Evolutionary conservation across 2,329 filamentous ascomycete genomes (phyloP).

Genomic region (Xylariaceae sp.): DNA sequence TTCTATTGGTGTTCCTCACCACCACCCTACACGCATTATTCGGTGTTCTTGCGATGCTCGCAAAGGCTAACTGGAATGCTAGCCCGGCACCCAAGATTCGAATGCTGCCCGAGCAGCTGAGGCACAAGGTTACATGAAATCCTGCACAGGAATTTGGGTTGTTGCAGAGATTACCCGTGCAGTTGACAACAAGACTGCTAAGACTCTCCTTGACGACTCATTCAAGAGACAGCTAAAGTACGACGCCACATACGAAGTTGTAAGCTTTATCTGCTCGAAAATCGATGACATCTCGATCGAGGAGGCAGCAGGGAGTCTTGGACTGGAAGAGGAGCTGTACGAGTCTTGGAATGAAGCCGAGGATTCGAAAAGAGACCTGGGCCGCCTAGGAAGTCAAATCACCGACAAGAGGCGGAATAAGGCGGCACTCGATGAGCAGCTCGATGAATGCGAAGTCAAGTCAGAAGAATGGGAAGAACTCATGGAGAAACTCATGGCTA

Average conservation of each 20-base stretch:
- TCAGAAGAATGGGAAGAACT: conserved; percentile 22
- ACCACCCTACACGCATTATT: too few species aligned
- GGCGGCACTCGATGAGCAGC: conserved; percentile 8
- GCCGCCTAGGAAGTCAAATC: conserved; percentile 13
- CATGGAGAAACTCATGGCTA: too few species aligned
- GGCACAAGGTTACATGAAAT: conserved; percentile 50
- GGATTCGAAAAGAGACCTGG: conserved; percentile 15
- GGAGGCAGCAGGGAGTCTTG: conserved; percentile 33
- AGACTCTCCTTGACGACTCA: conserved; percentile 48
- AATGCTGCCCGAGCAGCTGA: conserved; percentile 53
- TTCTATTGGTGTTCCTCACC: neutral
- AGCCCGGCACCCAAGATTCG: conserved; percentile 47
- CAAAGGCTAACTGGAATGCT: too few species aligned
- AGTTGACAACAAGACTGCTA: conserved; percentile 56
- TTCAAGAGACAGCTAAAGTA: conserved; percentile 57
- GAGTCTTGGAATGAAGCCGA: conserved; percentile 31
- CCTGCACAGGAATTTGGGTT: conserved; percentile 54
- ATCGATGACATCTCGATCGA: conserved; percentile 50
- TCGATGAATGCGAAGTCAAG: conserved; percentile 42
- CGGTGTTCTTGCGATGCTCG: too few species aligned
- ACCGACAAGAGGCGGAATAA: conserved; percentile 30
- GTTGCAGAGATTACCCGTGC: conserved; percentile 57
- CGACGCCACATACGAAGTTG: conserved; percentile 47
- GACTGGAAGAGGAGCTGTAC: conserved; percentile 31
- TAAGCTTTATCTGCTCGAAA: conserved; percentile 45